These are phyloP conservation scores for Apiospora koreana DNA, from an alignment of 2,329 filamentous ascomycete genomes.

Conservation along the genomic window DNA sequence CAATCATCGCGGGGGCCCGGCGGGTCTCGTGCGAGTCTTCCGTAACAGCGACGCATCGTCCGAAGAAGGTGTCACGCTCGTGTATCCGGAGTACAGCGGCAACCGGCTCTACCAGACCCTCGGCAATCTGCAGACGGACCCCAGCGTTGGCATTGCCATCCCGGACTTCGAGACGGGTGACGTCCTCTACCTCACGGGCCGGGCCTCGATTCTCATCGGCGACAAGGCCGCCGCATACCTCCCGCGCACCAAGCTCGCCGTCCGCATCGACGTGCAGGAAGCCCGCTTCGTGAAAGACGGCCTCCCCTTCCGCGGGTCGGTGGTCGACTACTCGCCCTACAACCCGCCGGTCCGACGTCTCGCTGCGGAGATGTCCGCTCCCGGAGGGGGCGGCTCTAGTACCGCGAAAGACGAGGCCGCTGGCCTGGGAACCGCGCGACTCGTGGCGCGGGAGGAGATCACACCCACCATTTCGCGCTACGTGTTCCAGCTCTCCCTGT, in stretches of 20 bases:
- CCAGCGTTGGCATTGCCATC: slow-evolving; percentile 68
- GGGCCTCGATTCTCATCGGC: slow-evolving; percentile 65
- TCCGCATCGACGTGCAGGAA: slow-evolving; percentile 64
- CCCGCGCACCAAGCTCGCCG: slow-evolving; percentile 70
- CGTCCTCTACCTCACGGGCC: slow-evolving; percentile 74
- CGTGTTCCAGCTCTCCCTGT: slow-evolving; percentile 41
- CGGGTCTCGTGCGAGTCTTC: slow-evolving; percentile 72
- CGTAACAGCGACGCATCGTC: slow-evolving; percentile 53
- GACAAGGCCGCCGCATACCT: slow-evolving; percentile 62
- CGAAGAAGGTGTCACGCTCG: slow-evolving; percentile 48
- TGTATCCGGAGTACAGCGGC: slow-evolving; percentile 84
- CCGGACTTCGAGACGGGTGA: slow-evolving; percentile 74
- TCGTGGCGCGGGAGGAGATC: slow-evolving; percentile 60
- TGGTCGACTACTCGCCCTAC: slow-evolving; percentile 69
- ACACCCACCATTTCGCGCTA: slow-evolving; percentile 71
- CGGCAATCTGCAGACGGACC: slow-evolving; percentile 71
- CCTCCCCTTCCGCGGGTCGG: slow-evolving; percentile 66
- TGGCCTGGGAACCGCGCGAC: slow-evolving; percentile 45
- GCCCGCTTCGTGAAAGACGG: slow-evolving; percentile 64
- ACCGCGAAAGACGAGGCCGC: background rate
- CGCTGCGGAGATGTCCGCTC: slow-evolving; percentile 61
- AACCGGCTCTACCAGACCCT: slow-evolving; percentile 84
- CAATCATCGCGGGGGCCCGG: slow-evolving; percentile 75
- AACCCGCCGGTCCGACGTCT: slow-evolving; percentile 74
- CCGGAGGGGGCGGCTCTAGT: background rate